phyloP scores from a whole-genome alignment of 148 eudicot species.

The Amaranthus palmeri region DNA sequence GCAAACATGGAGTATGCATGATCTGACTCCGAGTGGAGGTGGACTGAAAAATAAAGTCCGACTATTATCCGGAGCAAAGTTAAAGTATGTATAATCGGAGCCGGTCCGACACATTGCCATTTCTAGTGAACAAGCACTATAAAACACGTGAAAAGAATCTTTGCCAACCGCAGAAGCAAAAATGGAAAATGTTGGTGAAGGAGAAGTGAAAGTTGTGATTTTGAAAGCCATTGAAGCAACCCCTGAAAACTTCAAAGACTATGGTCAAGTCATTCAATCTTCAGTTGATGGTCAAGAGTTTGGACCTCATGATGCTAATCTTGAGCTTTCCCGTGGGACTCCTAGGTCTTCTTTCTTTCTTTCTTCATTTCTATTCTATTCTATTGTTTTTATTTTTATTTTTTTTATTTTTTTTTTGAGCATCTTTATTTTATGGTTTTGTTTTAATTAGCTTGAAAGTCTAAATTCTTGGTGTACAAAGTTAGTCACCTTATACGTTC shows the following conservation, averaged over 20 bases:
- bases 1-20: no score
- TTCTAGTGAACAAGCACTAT: no score
- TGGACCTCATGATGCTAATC: slow-evolving; percentile 77
- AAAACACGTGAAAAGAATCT: no score
- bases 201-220: slow-evolving; percentile 30
- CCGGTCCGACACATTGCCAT: no score
- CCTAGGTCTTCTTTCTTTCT: slow-evolving; percentile 49
- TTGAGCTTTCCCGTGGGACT: slow-evolving; percentile 63
- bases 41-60: no score
- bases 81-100: no score
- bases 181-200: neutral
- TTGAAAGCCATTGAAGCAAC: slow-evolving; percentile 66
- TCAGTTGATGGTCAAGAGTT: slow-evolving; percentile 50
- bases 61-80: no score
- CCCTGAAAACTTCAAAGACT: slow-evolving; percentile 59
- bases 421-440: neutral
- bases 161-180: neutral
- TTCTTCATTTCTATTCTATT: neutral
- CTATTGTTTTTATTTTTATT: neutral
- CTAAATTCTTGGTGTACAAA: no score
- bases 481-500: no score
- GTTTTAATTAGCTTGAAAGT: no score
- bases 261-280: slow-evolving; percentile 67
- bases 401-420: neutral
- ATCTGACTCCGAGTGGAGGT: no score